These are phyloP conservation scores for Aspergillus nanangensis DNA, from an alignment of 495 filamentous ascomycete species.

Conservation along the genomic window DNA sequence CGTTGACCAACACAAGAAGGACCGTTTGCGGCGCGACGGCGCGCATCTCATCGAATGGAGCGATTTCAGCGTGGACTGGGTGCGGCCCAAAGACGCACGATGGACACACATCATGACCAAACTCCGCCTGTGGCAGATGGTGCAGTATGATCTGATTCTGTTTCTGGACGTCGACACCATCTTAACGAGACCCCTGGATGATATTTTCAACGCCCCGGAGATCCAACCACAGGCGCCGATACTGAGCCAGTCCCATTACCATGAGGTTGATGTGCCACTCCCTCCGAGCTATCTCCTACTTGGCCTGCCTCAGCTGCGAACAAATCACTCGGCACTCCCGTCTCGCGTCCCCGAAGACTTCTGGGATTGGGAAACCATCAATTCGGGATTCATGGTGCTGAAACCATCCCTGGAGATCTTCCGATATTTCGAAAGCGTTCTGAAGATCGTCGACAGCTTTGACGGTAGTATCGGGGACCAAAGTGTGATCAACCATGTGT, in stretches of 20 bases:
- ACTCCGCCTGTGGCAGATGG: constrained; percentile 5
- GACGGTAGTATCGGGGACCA: constrained; percentile 4
- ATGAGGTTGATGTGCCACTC: not conserved
- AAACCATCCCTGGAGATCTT: constrained; percentile 3
- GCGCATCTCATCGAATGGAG: not conserved
- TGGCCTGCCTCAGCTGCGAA: constrained; percentile 2
- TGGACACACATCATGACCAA: constrained; percentile 3
- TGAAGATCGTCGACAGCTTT: constrained; percentile 1
- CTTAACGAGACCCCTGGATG: not conserved
- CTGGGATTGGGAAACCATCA: constrained; percentile 2
- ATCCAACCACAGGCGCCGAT: not conserved
- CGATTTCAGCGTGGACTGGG: constrained; percentile 1
- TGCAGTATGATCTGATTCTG: constrained; percentile 1
- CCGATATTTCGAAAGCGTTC: not conserved
- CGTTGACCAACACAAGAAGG: not conserved
- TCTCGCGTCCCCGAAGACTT: not conserved
- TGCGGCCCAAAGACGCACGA: constrained; percentile 1
- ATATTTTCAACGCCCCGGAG: not conserved
- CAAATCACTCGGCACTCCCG: not conserved
- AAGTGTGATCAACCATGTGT: constrained; percentile 4
- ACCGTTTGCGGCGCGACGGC: not conserved
- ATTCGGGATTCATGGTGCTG: constrained; percentile 3
- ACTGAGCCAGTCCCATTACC: not conserved
- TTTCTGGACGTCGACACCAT: not conserved
- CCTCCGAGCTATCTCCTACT: not conserved